These are phyloP conservation scores for Ceriops tagal DNA, from an alignment of 345 rosid species.

Conservation along the genomic window DNA sequence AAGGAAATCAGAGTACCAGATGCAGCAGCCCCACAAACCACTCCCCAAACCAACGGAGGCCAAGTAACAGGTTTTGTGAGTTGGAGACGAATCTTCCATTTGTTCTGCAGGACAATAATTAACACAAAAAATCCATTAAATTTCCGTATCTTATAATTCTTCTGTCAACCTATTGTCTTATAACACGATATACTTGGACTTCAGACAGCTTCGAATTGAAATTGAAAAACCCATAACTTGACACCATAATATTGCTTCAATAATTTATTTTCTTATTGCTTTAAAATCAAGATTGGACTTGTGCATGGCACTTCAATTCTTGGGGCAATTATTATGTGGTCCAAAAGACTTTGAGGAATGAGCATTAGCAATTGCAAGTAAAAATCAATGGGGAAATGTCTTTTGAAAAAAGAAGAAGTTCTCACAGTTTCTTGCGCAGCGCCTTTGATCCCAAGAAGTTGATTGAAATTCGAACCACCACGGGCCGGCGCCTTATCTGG, in stretches of 20 bases:
- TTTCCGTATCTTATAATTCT: neutral
- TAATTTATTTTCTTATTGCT: no score
- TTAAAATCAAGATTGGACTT: no score
- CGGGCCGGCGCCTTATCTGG: conserved; percentile 70
- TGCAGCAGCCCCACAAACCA: conserved; percentile 98
- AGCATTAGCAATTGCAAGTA: no score
- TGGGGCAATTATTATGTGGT: no score
- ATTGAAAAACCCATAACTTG: neutral
- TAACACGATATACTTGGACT: neutral
- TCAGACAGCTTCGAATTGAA: neutral
- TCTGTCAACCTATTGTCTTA: neutral
- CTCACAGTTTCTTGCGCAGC: conserved; percentile 85
- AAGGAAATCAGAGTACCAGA: conserved; percentile 52
- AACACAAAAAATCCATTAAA: conserved; percentile 1
- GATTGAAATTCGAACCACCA: conserved; percentile 81
- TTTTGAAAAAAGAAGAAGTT: neutral
- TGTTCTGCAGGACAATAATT: conserved; percentile 51
- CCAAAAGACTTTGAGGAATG: no score
- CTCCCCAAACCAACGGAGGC: conserved; percentile 97
- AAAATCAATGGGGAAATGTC: no score
- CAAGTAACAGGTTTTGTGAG: conserved; percentile 96
- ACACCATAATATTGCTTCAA: neutral
- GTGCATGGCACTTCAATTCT: no score
- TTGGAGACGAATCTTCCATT: conserved; percentile 98
- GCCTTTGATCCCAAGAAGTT: conserved; percentile 96